Evolutionary conservation across 257 asterid genomes (phyloP).

Genomic region (Nicotiana undulata): DNA sequence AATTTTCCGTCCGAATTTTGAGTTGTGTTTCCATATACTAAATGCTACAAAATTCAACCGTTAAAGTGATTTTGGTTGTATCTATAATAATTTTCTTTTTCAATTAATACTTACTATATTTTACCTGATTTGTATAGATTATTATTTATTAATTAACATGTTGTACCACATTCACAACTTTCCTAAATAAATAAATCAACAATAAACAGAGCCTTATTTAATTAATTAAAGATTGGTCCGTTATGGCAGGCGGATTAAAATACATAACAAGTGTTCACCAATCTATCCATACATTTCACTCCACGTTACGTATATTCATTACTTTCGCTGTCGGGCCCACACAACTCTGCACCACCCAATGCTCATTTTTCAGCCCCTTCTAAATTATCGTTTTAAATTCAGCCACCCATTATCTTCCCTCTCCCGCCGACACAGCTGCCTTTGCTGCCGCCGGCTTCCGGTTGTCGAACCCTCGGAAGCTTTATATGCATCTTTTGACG

Average conservation of each 20-base stretch:
- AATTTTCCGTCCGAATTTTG: background rate
- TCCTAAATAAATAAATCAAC: background rate
- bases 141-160: background rate
- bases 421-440: background rate
- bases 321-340: background rate
- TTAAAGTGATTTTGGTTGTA: background rate
- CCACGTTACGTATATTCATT: slow-evolving; percentile 6
- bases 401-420: background rate
- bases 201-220: background rate
- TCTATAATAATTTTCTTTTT: too few relatives aligned
- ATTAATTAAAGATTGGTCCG: background rate
- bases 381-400: background rate
- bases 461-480: background rate
- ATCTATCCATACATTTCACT: background rate
- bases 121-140: background rate
- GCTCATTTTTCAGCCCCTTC: background rate
- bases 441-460: background rate
- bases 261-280: background rate
- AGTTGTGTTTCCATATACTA: background rate
- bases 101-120: too few relatives aligned
- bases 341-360: background rate
- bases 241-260: background rate
- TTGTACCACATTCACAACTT: background rate
- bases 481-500: background rate
- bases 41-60: background rate